Percentiles rank a stretch among this genome's conserved stretches.
Evolutionary conservation across 176 grass and related monocot species (phyloP).

Genomic region (Bromus sterilis): DNA sequence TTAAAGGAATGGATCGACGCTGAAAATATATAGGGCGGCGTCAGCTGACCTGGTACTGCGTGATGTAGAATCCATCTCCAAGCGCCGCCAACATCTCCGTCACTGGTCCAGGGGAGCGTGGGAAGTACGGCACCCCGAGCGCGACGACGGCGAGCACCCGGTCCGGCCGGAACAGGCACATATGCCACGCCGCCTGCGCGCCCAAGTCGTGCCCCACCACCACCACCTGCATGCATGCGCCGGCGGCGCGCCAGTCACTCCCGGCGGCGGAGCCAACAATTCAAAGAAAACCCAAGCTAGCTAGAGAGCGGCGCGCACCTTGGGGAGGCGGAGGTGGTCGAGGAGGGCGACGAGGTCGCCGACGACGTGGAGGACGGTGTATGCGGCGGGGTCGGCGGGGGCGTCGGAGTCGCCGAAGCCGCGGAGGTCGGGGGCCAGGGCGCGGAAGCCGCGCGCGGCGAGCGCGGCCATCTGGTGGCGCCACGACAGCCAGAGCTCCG

Average conservation of each 20-base stretch:
- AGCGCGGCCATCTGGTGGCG: constrained; percentile 51
- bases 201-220: constrained; percentile 57
- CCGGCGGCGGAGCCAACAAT: not conserved
- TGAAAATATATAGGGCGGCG: not conserved
- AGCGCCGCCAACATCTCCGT: not conserved
- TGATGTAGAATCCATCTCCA: constrained; percentile 47
- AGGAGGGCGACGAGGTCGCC: constrained; percentile 46
- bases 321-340: constrained; percentile 30
- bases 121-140: constrained; percentile 31
- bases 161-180: constrained; percentile 55
- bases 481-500: constrained; percentile 70
- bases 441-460: constrained; percentile 35
- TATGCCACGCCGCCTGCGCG: constrained; percentile 36
- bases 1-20: not conserved
- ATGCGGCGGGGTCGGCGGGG: constrained; percentile 24
- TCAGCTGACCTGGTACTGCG: constrained; percentile 63
- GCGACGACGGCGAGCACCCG: constrained; percentile 25
- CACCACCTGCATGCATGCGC: constrained; percentile 25
- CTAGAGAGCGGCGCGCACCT: constrained; percentile 9
- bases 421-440: constrained; percentile 52
- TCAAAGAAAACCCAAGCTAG: not conserved
- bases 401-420: constrained; percentile 40
- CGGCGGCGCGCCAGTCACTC: not conserved
- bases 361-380: constrained; percentile 42
- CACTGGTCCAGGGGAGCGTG: not conserved